Conservation (phyloP, 768 basidiomycete genomes). For the Hysterangium stoloniferum region DNA sequence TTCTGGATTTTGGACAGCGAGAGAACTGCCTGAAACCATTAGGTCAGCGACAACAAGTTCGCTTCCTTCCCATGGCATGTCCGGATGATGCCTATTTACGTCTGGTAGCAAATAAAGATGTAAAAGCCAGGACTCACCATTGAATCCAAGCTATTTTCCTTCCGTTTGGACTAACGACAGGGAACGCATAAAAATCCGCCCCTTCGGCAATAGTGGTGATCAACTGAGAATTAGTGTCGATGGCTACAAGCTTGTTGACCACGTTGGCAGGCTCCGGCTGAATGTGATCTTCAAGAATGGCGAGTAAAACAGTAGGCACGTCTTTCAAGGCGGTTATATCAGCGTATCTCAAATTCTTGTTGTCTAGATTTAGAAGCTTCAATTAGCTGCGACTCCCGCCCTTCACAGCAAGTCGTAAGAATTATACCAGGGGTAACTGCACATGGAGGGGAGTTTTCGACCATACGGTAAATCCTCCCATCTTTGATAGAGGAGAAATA, state of each 20-base stretch:
- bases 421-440: conserved; percentile 62
- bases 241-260: conserved; percentile 47
- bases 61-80: conserved; percentile 68
- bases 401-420: not conserved
- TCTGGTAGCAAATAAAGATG: not conserved
- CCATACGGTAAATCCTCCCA: conserved; percentile 42
- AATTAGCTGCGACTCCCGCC: not conserved
- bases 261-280: conserved; percentile 40
- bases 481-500: conserved; percentile 55
- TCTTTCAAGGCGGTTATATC: conserved; percentile 52
- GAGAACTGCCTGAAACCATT: conserved; percentile 11
- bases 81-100: conserved; percentile 36
- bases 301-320: conserved; percentile 44
- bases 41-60: conserved; percentile 49
- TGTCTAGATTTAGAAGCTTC: conserved; percentile 27
- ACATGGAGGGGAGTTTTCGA: conserved; percentile 26
- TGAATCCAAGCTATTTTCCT: conserved; percentile 51
- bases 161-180: conserved; percentile 55
- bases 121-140: conserved; percentile 34
- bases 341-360: conserved; percentile 51
- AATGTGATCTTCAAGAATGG: conserved; percentile 69
- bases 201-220: conserved; percentile 43
- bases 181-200: conserved; percentile 64
- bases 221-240: conserved; percentile 40
- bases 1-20: conserved; percentile 30